Evolutionary conservation across 202 grass and related monocot genomes (phyloP).

Genomic region (Cymbopogon flexuosus): DNA sequence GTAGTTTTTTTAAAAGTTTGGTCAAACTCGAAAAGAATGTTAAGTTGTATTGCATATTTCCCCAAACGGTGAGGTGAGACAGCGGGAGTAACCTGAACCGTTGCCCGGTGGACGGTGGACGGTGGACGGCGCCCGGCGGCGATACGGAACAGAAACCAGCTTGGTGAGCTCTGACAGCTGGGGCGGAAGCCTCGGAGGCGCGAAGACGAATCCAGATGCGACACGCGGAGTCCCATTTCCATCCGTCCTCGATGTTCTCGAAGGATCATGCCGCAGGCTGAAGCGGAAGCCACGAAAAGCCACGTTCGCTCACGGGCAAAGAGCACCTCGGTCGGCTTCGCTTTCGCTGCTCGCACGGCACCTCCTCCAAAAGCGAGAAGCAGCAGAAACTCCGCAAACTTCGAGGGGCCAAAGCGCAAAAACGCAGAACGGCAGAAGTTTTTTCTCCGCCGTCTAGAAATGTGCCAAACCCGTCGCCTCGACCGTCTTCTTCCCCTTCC

Average conservation of each 20-base stretch:
- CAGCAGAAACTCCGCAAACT: neutral
- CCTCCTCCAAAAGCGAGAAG: neutral
- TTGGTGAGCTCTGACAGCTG: neutral
- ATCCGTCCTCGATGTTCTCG: slow-evolving; percentile 24
- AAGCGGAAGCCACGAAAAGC: neutral
- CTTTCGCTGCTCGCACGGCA: slow-evolving; percentile 19
- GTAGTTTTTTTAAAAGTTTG: too few species aligned
- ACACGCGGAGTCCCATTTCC: slow-evolving; percentile 19
- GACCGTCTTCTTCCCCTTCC: neutral
- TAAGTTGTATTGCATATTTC: too few species aligned
- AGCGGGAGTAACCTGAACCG: too few species aligned
- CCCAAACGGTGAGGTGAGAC: too few species aligned
- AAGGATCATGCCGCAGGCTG: neutral
- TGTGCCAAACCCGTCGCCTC: slow-evolving; percentile 13
- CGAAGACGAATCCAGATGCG: neutral
- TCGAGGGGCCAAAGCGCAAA: slow-evolving; percentile 12
- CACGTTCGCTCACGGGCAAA: slow-evolving; percentile 31
- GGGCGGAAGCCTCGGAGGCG: neutral
- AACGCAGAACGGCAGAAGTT: neutral
- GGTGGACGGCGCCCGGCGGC: too few species aligned
- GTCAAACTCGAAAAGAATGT: too few species aligned
- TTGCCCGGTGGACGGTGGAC: too few species aligned
- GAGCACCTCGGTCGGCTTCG: neutral
- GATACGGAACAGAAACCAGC: too few species aligned
- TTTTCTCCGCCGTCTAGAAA: slow-evolving; percentile 30